Base-by-base conservation (phyloP, 73 alveolate species). In the Halteria grandinella region DNA sequence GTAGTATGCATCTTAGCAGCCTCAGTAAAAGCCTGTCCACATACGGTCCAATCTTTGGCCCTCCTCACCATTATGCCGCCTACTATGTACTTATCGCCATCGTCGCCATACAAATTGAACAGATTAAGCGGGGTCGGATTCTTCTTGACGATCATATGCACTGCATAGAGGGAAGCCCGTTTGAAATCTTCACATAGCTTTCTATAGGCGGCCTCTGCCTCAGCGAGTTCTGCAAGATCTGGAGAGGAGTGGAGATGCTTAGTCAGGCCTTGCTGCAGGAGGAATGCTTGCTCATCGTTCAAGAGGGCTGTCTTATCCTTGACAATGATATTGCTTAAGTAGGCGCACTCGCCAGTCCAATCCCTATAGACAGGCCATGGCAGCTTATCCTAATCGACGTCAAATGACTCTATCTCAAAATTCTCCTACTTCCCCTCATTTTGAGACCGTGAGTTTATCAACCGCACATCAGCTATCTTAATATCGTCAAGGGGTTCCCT, bases 301-400 rank as follows among this genome's bases (percentile, higher is more conserved):
- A 70, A 28, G 21, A 84, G 54, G 21, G 23, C 47, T 14, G 75
- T 40, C 31, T 51, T 58, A 29, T 50, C 37, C 31, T 27, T 29
- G 1, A 52, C 39, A n/a, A 64, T 79, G 0, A 51, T 23, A 5
- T 64, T 77, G 20, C 59, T 45, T 33, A 79, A 44, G 44, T 29
- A 28, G 10, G 79, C 55, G 8, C 55, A 60, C 55, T 84, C 88
- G 7, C 79, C 34, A 6, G 78, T 60, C 92, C 92, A 83, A 32
- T 83, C 92, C 62, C 87, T 44, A 31, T 73, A 83, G 15, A 73
- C 40, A 2, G 92, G 92, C 79, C 85, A 83, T n/a, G 71, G 70
- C 11, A 50, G 51, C 36, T 54, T 39, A 14, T 71, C 79, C 18
- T 40, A 36, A 17, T 83, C 92, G 23, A 34, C 34, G 39, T 62